Base-by-base conservation (phyloP, 1,284 basidiomycete species). In the Apiotrichum veenhuisii region DNA sequence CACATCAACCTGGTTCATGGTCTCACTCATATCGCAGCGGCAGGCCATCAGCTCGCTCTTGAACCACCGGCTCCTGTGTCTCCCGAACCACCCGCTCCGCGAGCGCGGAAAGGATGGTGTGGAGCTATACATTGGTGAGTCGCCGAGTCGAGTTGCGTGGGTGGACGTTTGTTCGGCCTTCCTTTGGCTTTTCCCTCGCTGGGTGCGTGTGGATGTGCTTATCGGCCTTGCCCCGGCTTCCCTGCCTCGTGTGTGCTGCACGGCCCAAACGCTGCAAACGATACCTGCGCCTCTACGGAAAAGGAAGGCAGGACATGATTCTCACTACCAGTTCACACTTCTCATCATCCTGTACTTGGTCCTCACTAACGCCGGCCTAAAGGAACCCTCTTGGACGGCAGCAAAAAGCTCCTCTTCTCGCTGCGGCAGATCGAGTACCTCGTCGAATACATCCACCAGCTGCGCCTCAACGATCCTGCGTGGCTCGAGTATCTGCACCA, bases 371-470 rank as follows among this genome's bases (percentile, higher is more conserved):
- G n/a, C n/a, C n/a, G n/a, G n/a, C n/a, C n/a, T n/a, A n/a, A 26
- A 36, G 36, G n/a, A 49, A 26, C 44, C 33, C 20, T 42, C 25
- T 12, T 74, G 0, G 58, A 59, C 12, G 69, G 68, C 18, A 37
- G 51, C 8, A 81, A 83, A 2, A 83, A 87, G 15, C 80, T 92
- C 15, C 78, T 90, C 52, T 88, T 91, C 69, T 87, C 87, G 10
- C 87, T 87, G 14, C 83, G 82, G 9, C 91, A 94, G 76, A 79
- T 93, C 58, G 87, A 91, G 71, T 94, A 91, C 71, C 72, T 88
- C 18, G 82, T 88, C 52, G 91, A 92, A 73, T 93, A 87, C 84
- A 82, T 93, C 45, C 82, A 88, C 67, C 83, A 84, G 0, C 85
- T 86, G 81, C 77, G 82, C 47, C 79, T 91, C 52, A 88, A 87